Evolutionary conservation across 306 rosid species (phyloP).

Genomic region (Quercus rubra): DNA sequence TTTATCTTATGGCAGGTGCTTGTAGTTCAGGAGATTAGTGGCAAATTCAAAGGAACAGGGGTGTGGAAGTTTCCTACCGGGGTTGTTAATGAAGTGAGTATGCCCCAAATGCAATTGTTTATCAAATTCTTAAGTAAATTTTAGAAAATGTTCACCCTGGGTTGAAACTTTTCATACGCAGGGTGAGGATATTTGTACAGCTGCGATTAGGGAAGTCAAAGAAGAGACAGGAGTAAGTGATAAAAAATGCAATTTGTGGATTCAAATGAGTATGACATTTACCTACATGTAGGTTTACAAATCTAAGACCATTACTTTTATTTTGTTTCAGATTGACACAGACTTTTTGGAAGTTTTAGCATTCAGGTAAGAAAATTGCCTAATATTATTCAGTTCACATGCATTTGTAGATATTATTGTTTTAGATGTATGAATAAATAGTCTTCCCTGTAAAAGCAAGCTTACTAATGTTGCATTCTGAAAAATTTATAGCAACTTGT

Average conservation of each 20-base stretch:
- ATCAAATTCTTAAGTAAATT: not conserved
- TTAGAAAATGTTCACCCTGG: not conserved
- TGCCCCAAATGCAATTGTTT: not conserved
- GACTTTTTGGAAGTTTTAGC: slow-evolving; percentile 78
- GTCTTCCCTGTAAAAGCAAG: not conserved
- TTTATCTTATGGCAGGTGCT: slow-evolving; percentile 48
- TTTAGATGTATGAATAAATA: not conserved
- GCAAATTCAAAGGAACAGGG: slow-evolving; percentile 57
- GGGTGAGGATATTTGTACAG: slow-evolving; percentile 80
- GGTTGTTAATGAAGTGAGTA: slow-evolving; percentile 61
- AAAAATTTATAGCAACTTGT: not conserved
- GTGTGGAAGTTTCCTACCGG: slow-evolving; percentile 94
- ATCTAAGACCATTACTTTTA: slow-evolving; percentile 10
- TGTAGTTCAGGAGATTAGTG: slow-evolving; percentile 73
- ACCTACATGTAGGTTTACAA: not conserved
- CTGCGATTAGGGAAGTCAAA: slow-evolving; percentile 80
- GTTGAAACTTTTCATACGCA: slow-evolving; percentile 19
- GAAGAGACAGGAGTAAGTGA: slow-evolving; percentile 92
- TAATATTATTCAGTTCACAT: not conserved
- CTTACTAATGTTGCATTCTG: not conserved
- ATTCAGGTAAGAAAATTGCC: slow-evolving; percentile 52
- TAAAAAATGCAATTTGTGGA: not conserved
- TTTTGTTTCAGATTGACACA: slow-evolving; percentile 64
- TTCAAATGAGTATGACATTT: not conserved
- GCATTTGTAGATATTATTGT: not conserved